These are phyloP conservation scores for Pythium brassicae DNA, from an alignment of 352 stramenopile species.

Conservation along the genomic window DNA sequence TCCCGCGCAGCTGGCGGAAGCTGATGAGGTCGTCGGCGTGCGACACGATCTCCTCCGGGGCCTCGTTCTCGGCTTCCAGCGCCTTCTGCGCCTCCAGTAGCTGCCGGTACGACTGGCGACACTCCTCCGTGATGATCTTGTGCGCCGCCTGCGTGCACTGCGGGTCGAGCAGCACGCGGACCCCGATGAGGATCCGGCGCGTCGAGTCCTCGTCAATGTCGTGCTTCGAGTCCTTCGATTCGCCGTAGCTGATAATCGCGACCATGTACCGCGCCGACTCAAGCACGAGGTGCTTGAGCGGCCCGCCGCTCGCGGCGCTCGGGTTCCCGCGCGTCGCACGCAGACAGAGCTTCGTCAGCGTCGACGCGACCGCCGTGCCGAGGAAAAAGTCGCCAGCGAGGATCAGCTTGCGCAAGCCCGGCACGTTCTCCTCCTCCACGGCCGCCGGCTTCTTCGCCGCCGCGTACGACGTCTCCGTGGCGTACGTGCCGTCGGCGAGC, in stretches of 20 bases:
- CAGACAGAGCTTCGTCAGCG: conserved; percentile 97
- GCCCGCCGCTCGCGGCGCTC: conserved; percentile 33
- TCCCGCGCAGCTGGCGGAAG: conserved; percentile 94
- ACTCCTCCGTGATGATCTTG: conserved; percentile 79
- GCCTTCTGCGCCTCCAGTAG: conserved; percentile 76
- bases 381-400: conserved; percentile 97
- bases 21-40: conserved; percentile 96
- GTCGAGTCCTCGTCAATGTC: conserved; percentile 93
- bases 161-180: conserved; percentile 93
- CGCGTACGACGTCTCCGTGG: conserved; percentile 94
- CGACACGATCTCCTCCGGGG: conserved; percentile 53
- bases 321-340: conserved; percentile 65
- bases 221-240: conserved; percentile 74
- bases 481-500: conserved; percentile 98
- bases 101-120: conserved; percentile 68
- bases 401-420: conserved; percentile 85
- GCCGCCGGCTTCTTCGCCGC: conserved; percentile 32
- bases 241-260: conserved; percentile 63
- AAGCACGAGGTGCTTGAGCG: conserved; percentile 68
- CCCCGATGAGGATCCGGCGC: conserved; percentile 94
- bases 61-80: conserved; percentile 55
- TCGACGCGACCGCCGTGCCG: conserved; percentile 88
- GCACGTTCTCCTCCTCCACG: conserved; percentile 62
- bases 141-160: conserved; percentile 54
- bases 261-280: conserved; percentile 74